Percentiles rank a stretch among this genome's conserved stretches.
These are phyloP conservation scores for Ogataea sp. DNA, from an alignment of 805 yeast genomes.

Conservation along the genomic window DNA sequence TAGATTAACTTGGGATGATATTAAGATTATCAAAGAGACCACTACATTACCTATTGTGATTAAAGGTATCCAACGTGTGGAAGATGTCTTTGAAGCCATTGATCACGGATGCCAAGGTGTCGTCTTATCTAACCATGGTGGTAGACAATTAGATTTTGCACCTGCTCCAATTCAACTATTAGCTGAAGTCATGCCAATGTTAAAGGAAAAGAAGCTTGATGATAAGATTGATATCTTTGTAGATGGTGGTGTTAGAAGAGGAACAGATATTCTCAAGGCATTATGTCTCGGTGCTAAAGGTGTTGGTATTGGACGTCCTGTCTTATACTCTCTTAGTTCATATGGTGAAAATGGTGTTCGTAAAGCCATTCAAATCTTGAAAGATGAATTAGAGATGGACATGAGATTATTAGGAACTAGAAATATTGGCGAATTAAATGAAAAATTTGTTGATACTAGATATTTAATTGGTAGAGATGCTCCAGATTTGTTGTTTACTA, in stretches of 20 bases:
- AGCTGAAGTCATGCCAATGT: conserved; percentile 55
- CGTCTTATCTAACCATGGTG: conserved; percentile 86
- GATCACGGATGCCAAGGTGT: conserved; percentile 69
- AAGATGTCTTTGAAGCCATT: conserved; percentile 68
- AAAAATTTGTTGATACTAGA: conserved; percentile 50
- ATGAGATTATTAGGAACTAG: conserved; percentile 77
- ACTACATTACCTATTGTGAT: conserved; percentile 62
- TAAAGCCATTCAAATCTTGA: conserved; percentile 51
- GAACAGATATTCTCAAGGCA: conserved; percentile 59
- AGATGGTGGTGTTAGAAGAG: conserved; percentile 67
- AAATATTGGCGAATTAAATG: conserved; percentile 49
- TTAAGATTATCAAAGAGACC: conserved; percentile 42
- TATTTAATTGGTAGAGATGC: conserved; percentile 25
- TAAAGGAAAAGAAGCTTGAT: conserved; percentile 37
- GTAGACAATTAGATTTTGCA: conserved; percentile 78
- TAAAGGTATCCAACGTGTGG: conserved; percentile 81
- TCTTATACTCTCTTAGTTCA: conserved; percentile 53
- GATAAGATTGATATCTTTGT: conserved; percentile 49
- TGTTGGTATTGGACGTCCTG: conserved; percentile 64
- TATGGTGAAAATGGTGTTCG: conserved; percentile 62
- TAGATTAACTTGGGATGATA: conserved; percentile 55
- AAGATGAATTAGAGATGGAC: conserved; percentile 64
- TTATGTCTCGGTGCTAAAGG: conserved; percentile 63
- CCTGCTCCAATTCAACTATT: conserved; percentile 71
- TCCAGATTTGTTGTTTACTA: conserved; percentile 21